Conservation (phyloP, 371 early-diverging fungal genomes). For the Apophysomyces ossiformis region DNA sequence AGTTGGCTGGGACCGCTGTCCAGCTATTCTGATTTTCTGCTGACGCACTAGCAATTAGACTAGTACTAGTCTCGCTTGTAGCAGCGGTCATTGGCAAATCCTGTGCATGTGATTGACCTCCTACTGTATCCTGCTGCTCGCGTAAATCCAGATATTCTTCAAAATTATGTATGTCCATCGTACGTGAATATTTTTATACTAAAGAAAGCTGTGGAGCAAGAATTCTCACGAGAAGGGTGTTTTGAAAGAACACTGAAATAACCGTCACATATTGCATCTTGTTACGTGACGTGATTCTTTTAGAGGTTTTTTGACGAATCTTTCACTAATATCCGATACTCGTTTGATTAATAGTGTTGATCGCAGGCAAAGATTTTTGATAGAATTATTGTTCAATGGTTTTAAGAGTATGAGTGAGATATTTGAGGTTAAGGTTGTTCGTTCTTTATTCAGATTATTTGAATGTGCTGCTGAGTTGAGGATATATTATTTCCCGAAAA, state of each 20-base stretch:
- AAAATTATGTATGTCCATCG: constrained; percentile 27
- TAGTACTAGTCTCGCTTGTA: not conserved
- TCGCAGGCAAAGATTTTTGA: too few species aligned
- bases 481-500: too few species aligned
- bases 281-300: too few species aligned
- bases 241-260: not conserved
- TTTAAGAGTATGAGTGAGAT: too few species aligned
- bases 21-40: constrained; percentile 12
- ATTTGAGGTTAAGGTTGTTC: too few species aligned
- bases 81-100: not conserved
- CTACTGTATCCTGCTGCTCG: constrained; percentile 29
- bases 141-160: constrained; percentile 28
- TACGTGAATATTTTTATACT: not conserved
- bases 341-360: too few species aligned
- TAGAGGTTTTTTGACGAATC: too few species aligned
- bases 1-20: constrained; percentile 5
- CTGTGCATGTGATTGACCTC: not conserved
- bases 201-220: not conserved
- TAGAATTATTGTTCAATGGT: too few species aligned
- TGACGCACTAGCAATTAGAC: not conserved
- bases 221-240: constrained; percentile 1
- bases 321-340: too few species aligned
- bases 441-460: too few species aligned
- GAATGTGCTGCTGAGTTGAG: too few species aligned
- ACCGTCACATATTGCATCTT: not conserved